Evolutionary conservation across 75 land plant species (phyloP), one percentile per base, ranked within the genome.

Genomic region (Pinus tabuliformis): DNA sequence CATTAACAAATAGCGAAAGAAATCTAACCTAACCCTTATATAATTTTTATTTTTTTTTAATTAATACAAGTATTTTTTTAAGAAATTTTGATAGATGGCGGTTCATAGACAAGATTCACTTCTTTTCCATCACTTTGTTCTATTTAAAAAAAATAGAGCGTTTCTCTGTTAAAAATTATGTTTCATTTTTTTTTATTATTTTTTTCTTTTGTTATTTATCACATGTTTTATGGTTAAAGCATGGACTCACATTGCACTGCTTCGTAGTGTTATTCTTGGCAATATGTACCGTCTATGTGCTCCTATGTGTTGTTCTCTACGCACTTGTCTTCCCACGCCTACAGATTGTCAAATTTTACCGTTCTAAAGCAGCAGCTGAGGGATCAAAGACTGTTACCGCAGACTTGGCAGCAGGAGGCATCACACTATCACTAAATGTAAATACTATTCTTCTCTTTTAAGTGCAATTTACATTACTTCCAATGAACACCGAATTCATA

Each of bases 241-340:
- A n/a, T n/a, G n/a, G 57, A 18, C 72, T 56, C 14, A 7, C 11
- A 42, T 58, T n/a, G 15, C 80, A 54, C 14, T 21, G 58, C 30
- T 74, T 61, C 62, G 81, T 87, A 86, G 88, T 86, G 64, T 15
- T 76, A 6, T 86, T 86, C 65, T 86, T 85, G 73, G 85, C 85
- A 58, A 86, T 86, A 28, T 84, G 79, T 22, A 76, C 83, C 57
- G 68, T 74, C 39, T 84, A 78, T 59, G 88, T 77, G 75, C 59
- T 81, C 6, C 13, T 62, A 2, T 86, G 88, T 75, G 57, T 86
- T 58, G 20, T 86, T 14, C 74, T 86, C 39, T 86, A 86, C 57
- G 83, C 88, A 33, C 77, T 72, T 52, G 68, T 85, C 59, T 86
- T 86, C 77, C 88, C 88, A 17, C 75, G 76, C n/a, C 77, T 86